phyloP scores from a whole-genome alignment of 2,329 filamentous ascomycete genomes.

The Pseudocercospora ulei region DNA sequence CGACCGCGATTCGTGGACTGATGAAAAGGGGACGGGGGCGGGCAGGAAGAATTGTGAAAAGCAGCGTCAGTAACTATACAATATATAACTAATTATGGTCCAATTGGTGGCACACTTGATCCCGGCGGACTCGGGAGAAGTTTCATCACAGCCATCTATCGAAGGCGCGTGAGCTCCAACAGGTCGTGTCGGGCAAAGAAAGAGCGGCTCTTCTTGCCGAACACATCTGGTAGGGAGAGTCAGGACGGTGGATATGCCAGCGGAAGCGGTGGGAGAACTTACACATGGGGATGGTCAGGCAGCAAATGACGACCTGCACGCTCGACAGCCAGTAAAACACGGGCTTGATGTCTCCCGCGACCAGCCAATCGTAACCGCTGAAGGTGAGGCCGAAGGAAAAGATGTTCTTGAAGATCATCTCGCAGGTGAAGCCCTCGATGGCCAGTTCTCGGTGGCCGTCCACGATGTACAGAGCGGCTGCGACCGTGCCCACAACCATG shows the following conservation, averaged over 20 bases:
- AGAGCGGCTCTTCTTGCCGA: slow-evolving; percentile 65
- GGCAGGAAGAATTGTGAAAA: too few species aligned
- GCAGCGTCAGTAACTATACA: too few species aligned
- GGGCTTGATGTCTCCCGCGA: slow-evolving; percentile 50
- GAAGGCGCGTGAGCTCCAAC: slow-evolving; percentile 34
- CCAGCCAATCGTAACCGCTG: slow-evolving; percentile 74
- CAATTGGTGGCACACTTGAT: too few species aligned
- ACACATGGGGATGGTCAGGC: slow-evolving; percentile 68
- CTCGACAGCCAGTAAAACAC: slow-evolving; percentile 63
- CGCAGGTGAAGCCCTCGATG: slow-evolving; percentile 79
- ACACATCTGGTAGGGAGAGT: slow-evolving; percentile 50
- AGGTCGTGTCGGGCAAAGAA: slow-evolving; percentile 70
- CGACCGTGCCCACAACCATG: slow-evolving; percentile 86
- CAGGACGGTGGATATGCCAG: not conserved
- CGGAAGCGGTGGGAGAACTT: slow-evolving; percentile 39
- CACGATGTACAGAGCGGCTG: slow-evolving; percentile 77
- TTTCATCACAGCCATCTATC: too few species aligned
- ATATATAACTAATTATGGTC: too few species aligned
- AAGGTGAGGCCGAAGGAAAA: slow-evolving; percentile 81
- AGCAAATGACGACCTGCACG: slow-evolving; percentile 68
- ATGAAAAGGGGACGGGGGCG: too few species aligned
- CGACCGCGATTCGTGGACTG: too few species aligned
- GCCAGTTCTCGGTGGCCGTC: slow-evolving; percentile 82
- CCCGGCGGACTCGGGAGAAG: too few species aligned
- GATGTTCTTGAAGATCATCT: slow-evolving; percentile 89